A percentile compares a stretch with the other conserved stretches of the same genome.
phyloP scores from a whole-genome alignment of 1,284 basidiomycete species.

The Omphalotus olearius region DNA sequence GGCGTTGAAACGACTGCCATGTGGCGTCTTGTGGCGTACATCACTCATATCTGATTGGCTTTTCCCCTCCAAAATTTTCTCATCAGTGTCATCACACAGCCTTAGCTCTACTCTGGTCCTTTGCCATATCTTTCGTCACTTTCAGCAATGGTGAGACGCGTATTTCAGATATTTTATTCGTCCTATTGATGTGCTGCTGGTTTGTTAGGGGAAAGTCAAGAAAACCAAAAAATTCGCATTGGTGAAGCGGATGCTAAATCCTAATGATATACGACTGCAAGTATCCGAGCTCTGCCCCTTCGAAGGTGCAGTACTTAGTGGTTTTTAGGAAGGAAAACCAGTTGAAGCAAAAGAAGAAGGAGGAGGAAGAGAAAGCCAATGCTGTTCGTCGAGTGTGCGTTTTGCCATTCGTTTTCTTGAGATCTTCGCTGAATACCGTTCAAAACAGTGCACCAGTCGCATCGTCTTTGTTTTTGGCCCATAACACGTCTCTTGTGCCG shows the following conservation, averaged over 20 bases:
- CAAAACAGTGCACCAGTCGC: conserved; percentile 68
- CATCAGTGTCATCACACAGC: too few relatives aligned
- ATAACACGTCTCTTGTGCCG: conserved; percentile 94
- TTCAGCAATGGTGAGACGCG: too few relatives aligned
- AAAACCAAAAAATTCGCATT: conserved; percentile 94
- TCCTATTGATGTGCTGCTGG: background rate
- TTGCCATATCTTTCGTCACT: too few relatives aligned
- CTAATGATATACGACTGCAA: conserved; percentile 90
- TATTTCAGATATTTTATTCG: too few relatives aligned
- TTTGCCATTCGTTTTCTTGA: conserved; percentile 3
- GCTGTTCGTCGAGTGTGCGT: conserved; percentile 69
- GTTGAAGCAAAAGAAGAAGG: conserved; percentile 73
- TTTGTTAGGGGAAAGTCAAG: conserved; percentile 85
- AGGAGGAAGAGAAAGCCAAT: conserved; percentile 70
- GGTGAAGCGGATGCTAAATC: conserved; percentile 94
- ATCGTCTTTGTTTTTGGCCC: conserved; percentile 91
- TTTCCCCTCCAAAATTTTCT: too few relatives aligned
- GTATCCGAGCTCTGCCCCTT: conserved; percentile 24
- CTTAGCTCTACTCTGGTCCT: too few relatives aligned
- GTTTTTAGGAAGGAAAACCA: conserved; percentile 73
- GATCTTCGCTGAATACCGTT: too few relatives aligned
- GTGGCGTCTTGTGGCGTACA: too few relatives aligned
- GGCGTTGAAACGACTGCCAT: too few relatives aligned
- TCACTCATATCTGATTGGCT: too few relatives aligned
- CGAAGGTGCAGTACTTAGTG: conserved; percentile 7